phyloP scores from a whole-genome alignment of 331 rosid genomes.

The Acacia pycnantha region DNA sequence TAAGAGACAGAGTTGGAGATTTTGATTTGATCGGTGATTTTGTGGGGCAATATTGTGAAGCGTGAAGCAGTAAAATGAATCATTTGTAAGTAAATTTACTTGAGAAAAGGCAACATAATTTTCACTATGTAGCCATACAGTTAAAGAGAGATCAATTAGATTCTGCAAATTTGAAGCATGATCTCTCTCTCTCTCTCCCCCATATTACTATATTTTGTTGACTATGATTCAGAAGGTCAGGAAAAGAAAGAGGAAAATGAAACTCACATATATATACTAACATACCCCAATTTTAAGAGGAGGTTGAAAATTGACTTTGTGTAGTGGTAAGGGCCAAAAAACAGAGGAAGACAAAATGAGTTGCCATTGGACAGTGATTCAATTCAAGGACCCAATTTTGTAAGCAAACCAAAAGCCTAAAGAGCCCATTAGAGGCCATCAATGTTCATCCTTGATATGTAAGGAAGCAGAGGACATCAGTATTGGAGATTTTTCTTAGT shows the following conservation, averaged over 20 bases:
- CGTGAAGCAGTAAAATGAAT: not conserved
- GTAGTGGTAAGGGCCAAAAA: slow-evolving; percentile 20
- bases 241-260: not conserved
- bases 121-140: not conserved
- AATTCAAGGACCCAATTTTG: slow-evolving; percentile 34
- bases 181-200: no score
- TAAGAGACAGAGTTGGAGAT: not conserved
- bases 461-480: slow-evolving; percentile 11
- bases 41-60: not conserved
- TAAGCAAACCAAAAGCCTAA: slow-evolving; percentile 32
- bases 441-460: slow-evolving; percentile 33
- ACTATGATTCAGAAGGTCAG: no score
- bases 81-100: not conserved
- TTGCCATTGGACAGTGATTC: slow-evolving; percentile 31
- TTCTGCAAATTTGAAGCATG: not conserved
- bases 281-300: not conserved
- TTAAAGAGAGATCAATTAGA: not conserved
- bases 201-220: no score
- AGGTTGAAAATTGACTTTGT: not conserved
- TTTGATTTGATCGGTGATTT: not conserved
- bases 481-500: not conserved
- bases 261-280: no score
- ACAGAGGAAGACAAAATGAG: slow-evolving; percentile 24
- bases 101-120: not conserved
- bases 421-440: slow-evolving; percentile 41